These are phyloP conservation scores for Citrullus amarus DNA, from an alignment of 306 rosid genomes.

Conservation along the genomic window DNA sequence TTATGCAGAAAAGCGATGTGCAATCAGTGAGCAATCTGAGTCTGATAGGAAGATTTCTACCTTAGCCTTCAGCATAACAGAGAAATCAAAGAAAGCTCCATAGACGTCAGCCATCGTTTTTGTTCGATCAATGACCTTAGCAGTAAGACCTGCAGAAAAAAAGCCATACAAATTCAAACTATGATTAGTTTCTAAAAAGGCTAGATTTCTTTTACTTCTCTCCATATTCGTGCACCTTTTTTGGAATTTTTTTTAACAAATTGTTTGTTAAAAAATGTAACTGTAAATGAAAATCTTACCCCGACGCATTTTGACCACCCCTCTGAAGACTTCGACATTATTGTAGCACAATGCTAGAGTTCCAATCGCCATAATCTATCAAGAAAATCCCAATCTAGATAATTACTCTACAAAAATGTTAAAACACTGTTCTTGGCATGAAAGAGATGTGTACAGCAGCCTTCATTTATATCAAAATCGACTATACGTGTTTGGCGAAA, in stretches of 20 bases:
- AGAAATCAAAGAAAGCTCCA: constrained; percentile 82
- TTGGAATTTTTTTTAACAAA: not conserved
- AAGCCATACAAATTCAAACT: constrained; percentile 14
- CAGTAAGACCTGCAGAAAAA: constrained; percentile 67
- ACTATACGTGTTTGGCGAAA: not conserved
- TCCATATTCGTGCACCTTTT: not conserved
- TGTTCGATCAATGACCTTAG: constrained; percentile 81
- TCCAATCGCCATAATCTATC: constrained; percentile 93
- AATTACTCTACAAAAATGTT: not conserved
- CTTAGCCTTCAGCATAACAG: constrained; percentile 65
- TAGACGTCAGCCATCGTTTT: constrained; percentile 79
- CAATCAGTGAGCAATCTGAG: not conserved
- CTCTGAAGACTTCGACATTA: constrained; percentile 80
- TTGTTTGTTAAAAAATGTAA: not conserved
- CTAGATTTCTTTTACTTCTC: not conserved
- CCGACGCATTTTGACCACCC: constrained; percentile 95
- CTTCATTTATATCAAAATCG: not conserved
- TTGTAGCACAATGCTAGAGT: constrained; percentile 87
- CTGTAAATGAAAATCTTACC: constrained; percentile 40
- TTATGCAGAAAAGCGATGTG: not conserved
- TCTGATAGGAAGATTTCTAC: constrained; percentile 26
- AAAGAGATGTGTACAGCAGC: not conserved
- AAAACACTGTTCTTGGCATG: not conserved
- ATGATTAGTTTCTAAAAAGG: not conserved
- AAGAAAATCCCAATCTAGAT: constrained; percentile 21